phyloP scores from a whole-genome alignment of 192 early-diverging fungal species.

The Podochytrium sp. region DNA sequence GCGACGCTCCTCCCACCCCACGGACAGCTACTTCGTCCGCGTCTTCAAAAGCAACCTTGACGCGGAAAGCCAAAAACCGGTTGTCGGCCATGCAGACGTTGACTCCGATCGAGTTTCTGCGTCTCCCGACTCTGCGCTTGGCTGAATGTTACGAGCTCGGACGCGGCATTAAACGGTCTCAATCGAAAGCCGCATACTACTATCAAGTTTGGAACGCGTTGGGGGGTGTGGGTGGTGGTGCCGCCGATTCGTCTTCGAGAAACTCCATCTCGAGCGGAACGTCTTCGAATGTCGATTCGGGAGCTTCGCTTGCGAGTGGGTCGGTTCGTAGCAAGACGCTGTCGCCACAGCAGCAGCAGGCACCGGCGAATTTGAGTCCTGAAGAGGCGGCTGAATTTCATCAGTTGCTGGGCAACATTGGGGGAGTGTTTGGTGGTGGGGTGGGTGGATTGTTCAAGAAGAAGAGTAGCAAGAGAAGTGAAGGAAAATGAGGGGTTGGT shows the following conservation, averaged over 20 bases:
- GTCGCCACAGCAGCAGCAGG: neutral
- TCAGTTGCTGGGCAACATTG: too few relatives aligned
- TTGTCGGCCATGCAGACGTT: neutral
- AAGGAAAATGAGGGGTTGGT: too few relatives aligned
- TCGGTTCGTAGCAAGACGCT: neutral
- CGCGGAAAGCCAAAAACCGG: neutral
- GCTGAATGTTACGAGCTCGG: constrained; percentile 23
- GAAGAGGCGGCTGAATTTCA: neutral
- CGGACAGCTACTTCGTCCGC: neutral
- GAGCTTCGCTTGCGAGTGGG: neutral
- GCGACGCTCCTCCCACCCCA: neutral
- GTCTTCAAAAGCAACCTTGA: neutral
- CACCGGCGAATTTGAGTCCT: too few relatives aligned
- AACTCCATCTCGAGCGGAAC: neutral
- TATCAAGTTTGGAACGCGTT: constrained; percentile 26
- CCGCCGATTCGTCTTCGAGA: neutral
- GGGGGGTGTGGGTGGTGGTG: neutral
- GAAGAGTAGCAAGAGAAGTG: too few relatives aligned
- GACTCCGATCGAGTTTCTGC: constrained; percentile 22
- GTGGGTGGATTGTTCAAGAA: neutral
- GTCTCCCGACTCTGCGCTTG: constrained; percentile 14
- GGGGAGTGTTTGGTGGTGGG: neutral
- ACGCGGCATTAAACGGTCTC: neutral
- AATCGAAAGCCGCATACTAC: constrained; percentile 16
- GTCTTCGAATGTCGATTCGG: neutral